phyloP scores from a whole-genome alignment of 2,329 filamentous ascomycete genomes.

The Clarireedia sp. region DNA sequence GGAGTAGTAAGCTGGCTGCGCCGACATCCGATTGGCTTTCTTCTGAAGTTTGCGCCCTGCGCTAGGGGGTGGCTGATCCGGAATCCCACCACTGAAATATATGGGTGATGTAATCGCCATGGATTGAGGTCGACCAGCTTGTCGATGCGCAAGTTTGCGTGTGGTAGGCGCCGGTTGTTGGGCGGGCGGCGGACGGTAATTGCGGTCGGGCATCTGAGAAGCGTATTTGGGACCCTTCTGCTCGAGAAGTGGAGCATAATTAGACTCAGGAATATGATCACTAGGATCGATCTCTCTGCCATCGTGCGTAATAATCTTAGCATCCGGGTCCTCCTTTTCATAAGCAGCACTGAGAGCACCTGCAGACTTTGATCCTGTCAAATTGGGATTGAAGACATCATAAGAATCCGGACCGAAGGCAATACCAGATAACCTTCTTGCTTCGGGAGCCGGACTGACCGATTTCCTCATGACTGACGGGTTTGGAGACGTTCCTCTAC shows the following conservation, averaged over 20 bases:
- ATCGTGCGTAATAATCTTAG: conserved; percentile 68
- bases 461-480: conserved; percentile 57
- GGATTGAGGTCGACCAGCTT: conserved; percentile 43
- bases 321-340: conserved; percentile 40
- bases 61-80: conserved; percentile 32
- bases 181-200: conserved; percentile 41
- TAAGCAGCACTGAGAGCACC: conserved; percentile 25
- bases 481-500: conserved; percentile 42
- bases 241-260: conserved; percentile 28
- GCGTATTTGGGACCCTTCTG: conserved; percentile 43
- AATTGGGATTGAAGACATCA: conserved; percentile 58
- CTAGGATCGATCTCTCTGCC: conserved; percentile 73
- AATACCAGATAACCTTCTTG: conserved; percentile 49
- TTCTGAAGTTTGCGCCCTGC: conserved; percentile 55
- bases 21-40: conserved; percentile 35
- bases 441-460: conserved; percentile 60
- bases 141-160: conserved; percentile 42
- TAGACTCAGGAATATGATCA: conserved; percentile 62
- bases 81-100: conserved; percentile 26
- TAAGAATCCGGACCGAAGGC: conserved; percentile 73
- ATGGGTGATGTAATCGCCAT: conserved; percentile 27
- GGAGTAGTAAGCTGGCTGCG: conserved; percentile 21
- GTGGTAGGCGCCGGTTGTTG: conserved; percentile 39
- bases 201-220: conserved; percentile 26
- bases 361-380: conserved; percentile 31